These are phyloP conservation scores for Hordeum marinum DNA, from an alignment of 176 grass and related monocot genomes.

Conservation along the genomic window DNA sequence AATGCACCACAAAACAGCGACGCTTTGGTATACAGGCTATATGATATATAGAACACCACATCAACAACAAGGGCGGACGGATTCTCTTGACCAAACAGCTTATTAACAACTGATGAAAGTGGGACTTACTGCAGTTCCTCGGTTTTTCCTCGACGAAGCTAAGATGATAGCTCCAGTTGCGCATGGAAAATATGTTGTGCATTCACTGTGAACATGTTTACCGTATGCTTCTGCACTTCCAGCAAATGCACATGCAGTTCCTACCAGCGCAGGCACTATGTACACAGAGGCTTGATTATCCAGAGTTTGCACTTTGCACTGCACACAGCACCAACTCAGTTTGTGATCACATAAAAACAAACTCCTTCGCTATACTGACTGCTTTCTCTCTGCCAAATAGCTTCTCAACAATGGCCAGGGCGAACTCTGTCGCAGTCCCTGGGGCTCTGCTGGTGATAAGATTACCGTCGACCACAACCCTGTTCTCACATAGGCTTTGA, in stretches of 20 bases:
- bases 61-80: background rate
- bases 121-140: constrained; percentile 5
- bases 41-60: background rate
- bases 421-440: constrained; percentile 49
- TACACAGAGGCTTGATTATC: background rate
- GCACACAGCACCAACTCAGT: background rate
- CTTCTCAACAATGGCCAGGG: constrained; percentile 67
- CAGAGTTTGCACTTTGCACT: background rate
- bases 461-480: constrained; percentile 63
- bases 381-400: constrained; percentile 61
- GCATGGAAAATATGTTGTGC: background rate
- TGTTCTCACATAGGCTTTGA: constrained; percentile 46
- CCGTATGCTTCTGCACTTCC: background rate
- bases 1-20: background rate
- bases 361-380: constrained; percentile 41
- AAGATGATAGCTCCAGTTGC: background rate
- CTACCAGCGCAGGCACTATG: background rate
- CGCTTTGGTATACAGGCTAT: background rate
- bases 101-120: constrained; percentile 27
- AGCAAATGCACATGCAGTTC: background rate
- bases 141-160: background rate
- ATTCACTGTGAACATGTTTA: background rate
- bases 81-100: constrained; percentile 15
- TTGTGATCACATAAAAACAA: constrained; percentile 44
- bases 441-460: constrained; percentile 77